Evolutionary conservation across 345 rosid species (phyloP).

Genomic region (Camelina neglecta): DNA sequence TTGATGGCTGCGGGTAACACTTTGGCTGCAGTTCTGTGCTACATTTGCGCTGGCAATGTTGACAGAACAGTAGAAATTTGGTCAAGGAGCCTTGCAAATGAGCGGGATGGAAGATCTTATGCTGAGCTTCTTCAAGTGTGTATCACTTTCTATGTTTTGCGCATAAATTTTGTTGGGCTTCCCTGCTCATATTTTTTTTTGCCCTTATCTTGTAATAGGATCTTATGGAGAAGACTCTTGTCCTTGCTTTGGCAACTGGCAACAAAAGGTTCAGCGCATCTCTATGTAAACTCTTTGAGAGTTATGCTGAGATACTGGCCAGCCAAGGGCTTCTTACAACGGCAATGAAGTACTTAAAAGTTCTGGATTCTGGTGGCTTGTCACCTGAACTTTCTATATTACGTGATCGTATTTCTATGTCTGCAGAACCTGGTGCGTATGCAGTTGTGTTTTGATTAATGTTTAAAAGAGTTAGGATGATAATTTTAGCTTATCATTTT

Average conservation of each 20-base stretch:
- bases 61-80: slow-evolving; percentile 99
- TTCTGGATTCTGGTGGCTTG: slow-evolving; percentile 81
- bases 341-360: slow-evolving; percentile 94
- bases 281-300: slow-evolving; percentile 94
- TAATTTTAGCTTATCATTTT: slow-evolving; percentile 12
- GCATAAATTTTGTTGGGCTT: slow-evolving; percentile 17
- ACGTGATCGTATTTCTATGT: slow-evolving; percentile 78
- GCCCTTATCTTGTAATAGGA: slow-evolving; percentile 60
- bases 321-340: slow-evolving; percentile 85
- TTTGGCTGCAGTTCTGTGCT: slow-evolving; percentile 93
- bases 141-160: slow-evolving; percentile 37
- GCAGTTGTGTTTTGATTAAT: slow-evolving; percentile 12
- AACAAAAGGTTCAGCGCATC: slow-evolving; percentile 91
- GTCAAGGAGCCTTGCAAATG: slow-evolving; percentile 79
- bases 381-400: slow-evolving; percentile 87
- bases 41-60: slow-evolving; percentile 94
- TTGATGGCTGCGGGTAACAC: slow-evolving; percentile 79
- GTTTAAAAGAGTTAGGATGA: slow-evolving; percentile 12
- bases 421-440: slow-evolving; percentile 71
- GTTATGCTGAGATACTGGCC: slow-evolving; percentile 95
- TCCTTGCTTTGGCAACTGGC: slow-evolving; percentile 92
- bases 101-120: slow-evolving; percentile 72
- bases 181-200: slow-evolving; percentile 22
- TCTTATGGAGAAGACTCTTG: slow-evolving; percentile 99
- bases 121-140: slow-evolving; percentile 94